These are phyloP conservation scores for Coniella vitis DNA, from an alignment of 2,329 filamentous ascomycete genomes.

Conservation along the genomic window DNA sequence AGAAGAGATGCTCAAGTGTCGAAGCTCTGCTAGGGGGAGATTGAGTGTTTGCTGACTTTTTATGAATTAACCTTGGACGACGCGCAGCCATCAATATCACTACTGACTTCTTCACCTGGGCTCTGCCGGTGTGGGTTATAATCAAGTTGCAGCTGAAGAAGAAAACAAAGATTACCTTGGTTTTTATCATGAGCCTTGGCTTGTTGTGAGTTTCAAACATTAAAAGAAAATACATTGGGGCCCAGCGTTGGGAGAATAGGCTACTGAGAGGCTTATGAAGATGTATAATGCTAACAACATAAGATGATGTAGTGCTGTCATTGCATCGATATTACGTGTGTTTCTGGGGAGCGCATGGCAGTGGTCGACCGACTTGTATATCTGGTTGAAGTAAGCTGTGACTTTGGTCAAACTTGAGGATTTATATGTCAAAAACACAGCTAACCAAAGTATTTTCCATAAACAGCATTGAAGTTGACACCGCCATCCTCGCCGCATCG, in stretches of 20 bases:
- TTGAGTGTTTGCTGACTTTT: too few species aligned
- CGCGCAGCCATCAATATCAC: neutral
- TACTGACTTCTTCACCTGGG: slow-evolving; percentile 1
- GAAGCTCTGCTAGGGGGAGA: too few species aligned
- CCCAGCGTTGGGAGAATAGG: too few species aligned
- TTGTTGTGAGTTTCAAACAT: neutral
- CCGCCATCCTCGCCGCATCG: neutral
- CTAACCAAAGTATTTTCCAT: too few species aligned
- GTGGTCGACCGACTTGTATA: neutral
- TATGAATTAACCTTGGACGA: neutral
- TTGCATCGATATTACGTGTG: neutral
- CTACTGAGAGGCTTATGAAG: too few species aligned
- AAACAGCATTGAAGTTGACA: neutral
- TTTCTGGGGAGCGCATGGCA: neutral
- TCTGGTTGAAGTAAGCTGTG: neutral
- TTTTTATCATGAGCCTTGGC: neutral
- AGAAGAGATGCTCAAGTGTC: too few species aligned
- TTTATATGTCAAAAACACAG: too few species aligned
- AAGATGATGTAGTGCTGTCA: neutral
- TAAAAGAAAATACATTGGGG: too few species aligned
- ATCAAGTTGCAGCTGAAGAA: neutral
- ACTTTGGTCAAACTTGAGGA: too few species aligned
- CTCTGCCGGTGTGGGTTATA: neutral
- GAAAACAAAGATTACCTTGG: neutral
- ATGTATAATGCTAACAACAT: neutral